phyloP scores from a whole-genome alignment of 2,329 filamentous ascomycete genomes.

The Aspergillus novofumigatus region DNA sequence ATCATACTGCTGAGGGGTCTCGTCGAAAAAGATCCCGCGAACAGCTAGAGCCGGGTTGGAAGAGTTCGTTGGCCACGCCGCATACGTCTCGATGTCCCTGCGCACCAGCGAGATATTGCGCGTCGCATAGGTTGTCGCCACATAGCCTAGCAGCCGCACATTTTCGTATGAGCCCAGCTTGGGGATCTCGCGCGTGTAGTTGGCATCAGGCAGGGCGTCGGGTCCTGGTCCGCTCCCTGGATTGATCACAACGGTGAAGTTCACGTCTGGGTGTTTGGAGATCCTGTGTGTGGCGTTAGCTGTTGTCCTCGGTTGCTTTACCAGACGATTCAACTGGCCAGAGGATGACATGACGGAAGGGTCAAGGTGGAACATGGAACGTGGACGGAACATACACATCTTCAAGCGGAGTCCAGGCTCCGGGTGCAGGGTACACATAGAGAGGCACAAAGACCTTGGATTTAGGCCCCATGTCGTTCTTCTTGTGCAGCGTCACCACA shows the following conservation, averaged over 20 bases:
- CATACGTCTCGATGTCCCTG: conserved; percentile 44
- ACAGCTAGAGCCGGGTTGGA: conserved; percentile 38
- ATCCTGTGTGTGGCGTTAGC: conserved; percentile 32
- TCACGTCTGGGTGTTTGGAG: conserved; percentile 35
- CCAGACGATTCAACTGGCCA: not conserved
- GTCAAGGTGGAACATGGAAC: conserved; percentile 1
- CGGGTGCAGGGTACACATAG: conserved; percentile 47
- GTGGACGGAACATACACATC: conserved; percentile 36
- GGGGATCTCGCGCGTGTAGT: conserved; percentile 42
- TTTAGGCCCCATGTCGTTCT: conserved; percentile 33
- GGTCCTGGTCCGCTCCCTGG: conserved; percentile 46
- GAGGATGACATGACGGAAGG: not conserved
- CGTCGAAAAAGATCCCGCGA: conserved; percentile 49
- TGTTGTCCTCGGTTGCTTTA: conserved; percentile 1
- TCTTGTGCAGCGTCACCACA: conserved; percentile 31
- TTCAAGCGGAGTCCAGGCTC: conserved; percentile 45
- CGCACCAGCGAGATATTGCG: conserved; percentile 39
- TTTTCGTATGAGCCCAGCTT: conserved; percentile 43
- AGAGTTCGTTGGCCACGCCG: conserved; percentile 39
- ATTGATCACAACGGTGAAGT: conserved; percentile 51
- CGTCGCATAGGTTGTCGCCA: conserved; percentile 47
- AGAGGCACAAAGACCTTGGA: conserved; percentile 46
- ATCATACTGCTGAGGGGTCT: conserved; percentile 41
- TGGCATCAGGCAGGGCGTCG: conserved; percentile 38
- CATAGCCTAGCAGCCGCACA: conserved; percentile 48